Conservation (phyloP, 331 rosid species). For the Prunus yedoensis region DNA sequence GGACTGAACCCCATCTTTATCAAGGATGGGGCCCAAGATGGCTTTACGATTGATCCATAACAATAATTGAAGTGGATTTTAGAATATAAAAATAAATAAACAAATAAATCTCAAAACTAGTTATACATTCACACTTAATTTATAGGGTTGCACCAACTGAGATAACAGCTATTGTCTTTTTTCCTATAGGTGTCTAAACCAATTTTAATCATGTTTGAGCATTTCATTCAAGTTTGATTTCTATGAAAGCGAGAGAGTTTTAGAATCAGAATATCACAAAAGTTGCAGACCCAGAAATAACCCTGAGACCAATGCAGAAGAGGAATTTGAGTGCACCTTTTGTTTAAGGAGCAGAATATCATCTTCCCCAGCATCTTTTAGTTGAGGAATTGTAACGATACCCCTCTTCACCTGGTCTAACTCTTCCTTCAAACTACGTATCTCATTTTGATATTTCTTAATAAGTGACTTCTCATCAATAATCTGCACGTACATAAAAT, state of each 20-base stretch:
- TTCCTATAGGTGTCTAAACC: not conserved
- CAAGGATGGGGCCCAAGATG: not conserved
- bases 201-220: not conserved
- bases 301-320: constrained; percentile 18
- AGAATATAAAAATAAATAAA: not conserved
- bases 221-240: not conserved
- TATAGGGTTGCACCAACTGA: not conserved
- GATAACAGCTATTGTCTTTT: no score
- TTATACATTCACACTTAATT: not conserved
- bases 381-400: constrained; percentile 65
- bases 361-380: constrained; percentile 63
- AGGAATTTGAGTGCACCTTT: constrained; percentile 55
- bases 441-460: constrained; percentile 95
- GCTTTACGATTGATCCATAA: not conserved
- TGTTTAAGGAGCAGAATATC: constrained; percentile 82
- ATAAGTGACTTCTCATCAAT: constrained; percentile 98
- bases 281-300: constrained; percentile 8
- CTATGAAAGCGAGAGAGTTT: not conserved
- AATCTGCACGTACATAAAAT: constrained; percentile 61
- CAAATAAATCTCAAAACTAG: not conserved
- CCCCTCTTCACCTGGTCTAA: constrained; percentile 86
- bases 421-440: constrained; percentile 87
- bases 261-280: not conserved
- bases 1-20: not conserved
- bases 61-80: not conserved